A percentile compares a stretch with the other conserved stretches of the same genome.
These are phyloP conservation scores for Xylogone sp. DNA, from an alignment of 2,329 filamentous ascomycete genomes.

Conservation along the genomic window DNA sequence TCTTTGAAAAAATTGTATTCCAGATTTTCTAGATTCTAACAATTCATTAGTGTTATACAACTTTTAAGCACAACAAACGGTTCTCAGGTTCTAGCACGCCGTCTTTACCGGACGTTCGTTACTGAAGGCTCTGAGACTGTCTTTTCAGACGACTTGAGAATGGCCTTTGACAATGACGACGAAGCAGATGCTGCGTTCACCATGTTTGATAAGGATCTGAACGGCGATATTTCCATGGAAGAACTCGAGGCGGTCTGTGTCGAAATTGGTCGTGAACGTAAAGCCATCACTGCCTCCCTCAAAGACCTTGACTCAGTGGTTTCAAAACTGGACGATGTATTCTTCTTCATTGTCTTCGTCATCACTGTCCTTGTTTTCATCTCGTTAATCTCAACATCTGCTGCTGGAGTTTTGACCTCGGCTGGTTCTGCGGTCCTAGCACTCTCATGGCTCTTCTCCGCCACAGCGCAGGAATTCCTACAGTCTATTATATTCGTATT, in stretches of 20 bases:
- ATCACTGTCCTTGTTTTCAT: slow-evolving; percentile 84
- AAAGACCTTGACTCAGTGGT: slow-evolving; percentile 96
- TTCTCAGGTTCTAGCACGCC: slow-evolving; percentile 79
- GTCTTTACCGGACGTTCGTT: slow-evolving; percentile 83
- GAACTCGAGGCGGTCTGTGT: slow-evolving; percentile 91
- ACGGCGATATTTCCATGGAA: slow-evolving; percentile 93
- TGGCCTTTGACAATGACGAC: slow-evolving; percentile 76
- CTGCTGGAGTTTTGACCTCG: slow-evolving; percentile 86
- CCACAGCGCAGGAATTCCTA: slow-evolving; percentile 89
- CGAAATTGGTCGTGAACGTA: slow-evolving; percentile 90
- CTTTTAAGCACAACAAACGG: slow-evolving; percentile 69
- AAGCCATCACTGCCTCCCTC: slow-evolving; percentile 88
- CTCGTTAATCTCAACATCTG: slow-evolving; percentile 83
- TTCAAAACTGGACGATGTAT: slow-evolving; percentile 81
- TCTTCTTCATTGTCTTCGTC: slow-evolving; percentile 79
- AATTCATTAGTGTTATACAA: slow-evolving; percentile 53
- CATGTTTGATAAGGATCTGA: slow-evolving; percentile 96
- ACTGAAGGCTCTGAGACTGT: slow-evolving; percentile 74
- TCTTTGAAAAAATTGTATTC: neutral
- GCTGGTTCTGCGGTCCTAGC: slow-evolving; percentile 85
- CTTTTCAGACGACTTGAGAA: slow-evolving; percentile 70
- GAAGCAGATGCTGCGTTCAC: slow-evolving; percentile 85
- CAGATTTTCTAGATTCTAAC: slow-evolving; percentile 9
- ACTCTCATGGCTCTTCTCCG: slow-evolving; percentile 87
- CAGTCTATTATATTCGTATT: slow-evolving; percentile 95